Percentiles rank a stretch among this genome's conserved stretches.
Evolutionary conservation across 108 stramenopile genomes (phyloP).

Genomic region (Cyclostephanos invisitatus): DNA sequence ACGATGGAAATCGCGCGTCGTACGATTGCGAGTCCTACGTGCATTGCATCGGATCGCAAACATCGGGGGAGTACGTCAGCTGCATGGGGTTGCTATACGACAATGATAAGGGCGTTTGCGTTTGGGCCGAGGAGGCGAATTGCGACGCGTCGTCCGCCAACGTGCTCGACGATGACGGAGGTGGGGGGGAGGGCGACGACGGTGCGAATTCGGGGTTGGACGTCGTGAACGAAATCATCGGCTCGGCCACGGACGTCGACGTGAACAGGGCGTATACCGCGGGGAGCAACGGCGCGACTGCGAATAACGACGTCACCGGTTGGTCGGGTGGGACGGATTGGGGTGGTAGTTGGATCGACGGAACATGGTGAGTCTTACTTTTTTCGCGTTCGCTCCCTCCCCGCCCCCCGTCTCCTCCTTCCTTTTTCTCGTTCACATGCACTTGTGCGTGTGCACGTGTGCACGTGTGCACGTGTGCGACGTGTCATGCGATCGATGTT

Average conservation of each 20-base stretch:
- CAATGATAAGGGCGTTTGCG: constrained; percentile 25
- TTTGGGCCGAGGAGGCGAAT: constrained; percentile 31
- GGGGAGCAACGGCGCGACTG: constrained; percentile 8
- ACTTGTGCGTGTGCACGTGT: too few relatives aligned
- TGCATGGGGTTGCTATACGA: constrained; percentile 39
- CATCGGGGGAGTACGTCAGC: constrained; percentile 21
- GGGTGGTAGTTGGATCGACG: constrained; percentile 44
- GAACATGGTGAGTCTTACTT: constrained; percentile 47
- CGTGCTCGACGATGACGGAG: constrained; percentile 3
- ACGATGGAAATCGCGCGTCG: constrained; percentile 25
- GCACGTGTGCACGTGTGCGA: too few relatives aligned
- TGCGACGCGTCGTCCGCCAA: constrained; percentile 10
- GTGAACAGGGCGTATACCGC: constrained; percentile 1
- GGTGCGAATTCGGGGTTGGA: too few relatives aligned
- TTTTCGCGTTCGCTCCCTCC: too few relatives aligned
- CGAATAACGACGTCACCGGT: neutral
- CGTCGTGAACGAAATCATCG: neutral
- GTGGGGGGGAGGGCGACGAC: neutral
- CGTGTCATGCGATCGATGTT: neutral
- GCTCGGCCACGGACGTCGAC: constrained; percentile 3
- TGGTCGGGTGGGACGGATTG: constrained; percentile 48
- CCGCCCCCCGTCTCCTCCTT: too few relatives aligned
- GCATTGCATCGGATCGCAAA: constrained; percentile 11
- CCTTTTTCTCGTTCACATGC: too few relatives aligned
- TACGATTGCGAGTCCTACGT: constrained; percentile 40